A percentile compares a stretch with the other conserved stretches of the same genome.
Evolutionary conservation across 805 yeast genomes (phyloP).

Genomic region (Candida bentonensis): DNA sequence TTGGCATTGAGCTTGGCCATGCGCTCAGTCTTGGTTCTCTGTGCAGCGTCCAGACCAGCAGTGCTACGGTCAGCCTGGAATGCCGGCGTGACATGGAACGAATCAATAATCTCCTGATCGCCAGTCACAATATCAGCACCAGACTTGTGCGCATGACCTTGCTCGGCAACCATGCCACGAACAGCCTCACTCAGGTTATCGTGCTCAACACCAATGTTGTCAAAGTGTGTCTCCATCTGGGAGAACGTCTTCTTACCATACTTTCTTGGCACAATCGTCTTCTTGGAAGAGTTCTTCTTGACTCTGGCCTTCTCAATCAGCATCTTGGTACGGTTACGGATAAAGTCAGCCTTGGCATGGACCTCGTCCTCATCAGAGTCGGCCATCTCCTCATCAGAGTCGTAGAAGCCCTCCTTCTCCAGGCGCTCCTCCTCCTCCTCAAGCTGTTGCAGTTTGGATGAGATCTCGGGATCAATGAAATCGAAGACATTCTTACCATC

Average conservation of each 20-base stretch:
- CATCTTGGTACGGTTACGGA: conserved; percentile 85
- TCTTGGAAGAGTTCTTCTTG: conserved; percentile 76
- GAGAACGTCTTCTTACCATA: conserved; percentile 48
- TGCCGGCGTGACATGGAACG: conserved; percentile 18
- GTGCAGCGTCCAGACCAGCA: conserved; percentile 30
- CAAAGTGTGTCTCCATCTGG: conserved; percentile 83
- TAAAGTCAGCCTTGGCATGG: conserved; percentile 84
- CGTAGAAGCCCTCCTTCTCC: conserved; percentile 90
- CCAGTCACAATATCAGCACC: conserved; percentile 75
- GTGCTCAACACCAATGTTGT: conserved; percentile 80
- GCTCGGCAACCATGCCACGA: conserved; percentile 16
- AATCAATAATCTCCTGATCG: conserved; percentile 20
- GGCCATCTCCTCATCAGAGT: conserved; percentile 56
- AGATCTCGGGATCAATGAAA: conserved; percentile 91
- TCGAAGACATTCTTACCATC: conserved; percentile 96
- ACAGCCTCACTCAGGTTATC: conserved; percentile 43
- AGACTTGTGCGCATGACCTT: conserved; percentile 25
- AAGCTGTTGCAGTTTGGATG: conserved; percentile 80
- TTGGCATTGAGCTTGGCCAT: conserved; percentile 81
- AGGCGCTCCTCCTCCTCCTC: conserved; percentile 96
- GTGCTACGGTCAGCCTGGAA: conserved; percentile 18
- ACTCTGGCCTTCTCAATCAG: conserved; percentile 82
- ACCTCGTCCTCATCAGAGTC: conserved; percentile 59
- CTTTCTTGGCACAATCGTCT: conserved; percentile 82
- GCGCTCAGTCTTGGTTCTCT: conserved; percentile 75